Base-by-base conservation (phyloP, 208 protist genomes). In the Trypanosoma theileri region DNA sequence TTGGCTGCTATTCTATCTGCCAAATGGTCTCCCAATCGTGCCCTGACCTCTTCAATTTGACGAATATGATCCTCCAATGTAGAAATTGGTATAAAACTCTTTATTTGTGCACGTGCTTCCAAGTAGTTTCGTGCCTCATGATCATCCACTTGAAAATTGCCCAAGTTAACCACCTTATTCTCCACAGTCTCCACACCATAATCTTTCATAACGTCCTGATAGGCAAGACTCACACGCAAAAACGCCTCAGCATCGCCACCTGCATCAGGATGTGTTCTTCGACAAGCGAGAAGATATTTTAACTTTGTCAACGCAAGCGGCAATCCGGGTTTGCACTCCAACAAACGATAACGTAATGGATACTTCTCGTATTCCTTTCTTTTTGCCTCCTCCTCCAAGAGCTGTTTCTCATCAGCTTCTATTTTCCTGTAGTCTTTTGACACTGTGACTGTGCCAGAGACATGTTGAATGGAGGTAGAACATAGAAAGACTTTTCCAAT, bases 201-300 rank as follows among this genome's bases (percentile, higher is more conserved):
- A 66, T 94, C 89, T 69, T 92, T 92, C 84, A 94, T 90, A 22
- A 90, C 74, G 46, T 94, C 86, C 59, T 94, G 86, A 59, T 94
- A 94, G 2, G 89, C 89, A 11, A 94, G 73, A 57, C 78, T 89
- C 4, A 94, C 84, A 14, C 84, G 79, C 24, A 92, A 67, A 69
- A 94, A 94, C 13, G 69, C 63, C 59, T 92, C 89, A 8, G 84
- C 68, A 59, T 94, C 82, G n/a, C 89, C 89, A 17, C 89, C 89
- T 0, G 81, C 89, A 22, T 94, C 89, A 52, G 89, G 89, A 64
- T 94, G 89, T 26, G 84, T 91, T 17, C 83, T 80, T 17, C 89
- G 79, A 44, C 84, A 90, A 14, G 85, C 86, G 22, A 94, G 59
- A 21, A 94, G 70, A 63, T 94, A 94, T 71, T 91, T 94, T 11